Percentiles rank a stretch among this genome's conserved stretches.
phyloP scores from a whole-genome alignment of 1,284 basidiomycete genomes.

The Microstroma glucosiphilum region DNA sequence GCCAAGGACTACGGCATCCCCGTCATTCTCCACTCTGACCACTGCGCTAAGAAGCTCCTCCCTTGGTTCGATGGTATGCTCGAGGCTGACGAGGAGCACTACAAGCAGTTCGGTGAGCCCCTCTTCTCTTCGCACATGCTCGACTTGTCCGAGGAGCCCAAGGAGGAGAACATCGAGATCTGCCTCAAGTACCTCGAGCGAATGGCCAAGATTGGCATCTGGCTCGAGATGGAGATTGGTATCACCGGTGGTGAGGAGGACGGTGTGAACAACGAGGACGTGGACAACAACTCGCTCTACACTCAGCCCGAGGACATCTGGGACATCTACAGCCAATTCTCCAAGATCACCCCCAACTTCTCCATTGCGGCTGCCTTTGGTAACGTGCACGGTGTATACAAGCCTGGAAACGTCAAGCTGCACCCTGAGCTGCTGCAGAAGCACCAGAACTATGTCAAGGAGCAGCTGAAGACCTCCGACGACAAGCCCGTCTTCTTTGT shows the following conservation, averaged over 20 bases:
- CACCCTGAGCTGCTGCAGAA: constrained; percentile 84
- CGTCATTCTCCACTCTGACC: constrained; percentile 96
- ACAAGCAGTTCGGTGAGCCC: constrained; percentile 76
- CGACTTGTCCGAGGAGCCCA: constrained; percentile 94
- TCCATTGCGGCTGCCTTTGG: constrained; percentile 94
- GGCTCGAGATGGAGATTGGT: constrained; percentile 99
- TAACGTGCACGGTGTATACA: constrained; percentile 68
- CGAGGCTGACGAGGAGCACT: constrained; percentile 88
- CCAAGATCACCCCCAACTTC: constrained; percentile 84
- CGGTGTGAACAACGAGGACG: constrained; percentile 70
- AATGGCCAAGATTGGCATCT: constrained; percentile 72
- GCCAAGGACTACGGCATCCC: constrained; percentile 64
- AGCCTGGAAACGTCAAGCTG: constrained; percentile 64
- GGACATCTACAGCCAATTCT: constrained; percentile 80
- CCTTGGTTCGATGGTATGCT: constrained; percentile 99
- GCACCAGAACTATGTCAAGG: constrained; percentile 75
- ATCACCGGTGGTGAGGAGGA: constrained; percentile 99
- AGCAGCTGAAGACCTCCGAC: constrained; percentile 63
- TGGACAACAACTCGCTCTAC: constrained; percentile 90
- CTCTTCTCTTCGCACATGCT: constrained; percentile 98
- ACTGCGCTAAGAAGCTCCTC: constrained; percentile 96
- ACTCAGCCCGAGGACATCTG: constrained; percentile 90
- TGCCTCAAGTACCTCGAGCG: constrained; percentile 94
- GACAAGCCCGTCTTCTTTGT: constrained; percentile 66
- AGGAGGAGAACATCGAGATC: constrained; percentile 91